Percentiles rank a stretch among this genome's conserved stretches.
phyloP scores from a whole-genome alignment of 805 yeast genomes.

The Jamesozyma hellenica region DNA sequence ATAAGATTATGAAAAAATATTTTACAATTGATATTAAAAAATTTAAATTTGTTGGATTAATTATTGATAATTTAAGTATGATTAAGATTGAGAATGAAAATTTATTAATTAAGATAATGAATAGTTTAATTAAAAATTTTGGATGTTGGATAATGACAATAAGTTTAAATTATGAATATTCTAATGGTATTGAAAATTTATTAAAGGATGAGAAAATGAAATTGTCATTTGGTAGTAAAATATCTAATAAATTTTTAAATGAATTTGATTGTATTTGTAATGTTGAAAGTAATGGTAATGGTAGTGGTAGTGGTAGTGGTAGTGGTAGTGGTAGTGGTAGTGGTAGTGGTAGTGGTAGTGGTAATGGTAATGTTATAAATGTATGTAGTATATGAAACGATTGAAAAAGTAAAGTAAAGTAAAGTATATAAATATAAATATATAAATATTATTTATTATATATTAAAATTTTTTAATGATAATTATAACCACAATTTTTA shows the following conservation, averaged over 20 bases:
- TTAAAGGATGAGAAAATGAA: not conserved
- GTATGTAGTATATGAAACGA: too few species aligned
- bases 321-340: too few species aligned
- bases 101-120: constrained; percentile 1
- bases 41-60: constrained; percentile 20
- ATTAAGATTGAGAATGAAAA: too few species aligned
- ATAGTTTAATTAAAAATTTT: constrained; percentile 11
- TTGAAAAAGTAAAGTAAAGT: too few species aligned
- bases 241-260: too few species aligned
- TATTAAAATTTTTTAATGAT: constrained; percentile 16
- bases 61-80: constrained; percentile 27
- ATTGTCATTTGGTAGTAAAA: too few species aligned
- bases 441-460: constrained; percentile 1
- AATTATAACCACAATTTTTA: constrained; percentile 24
- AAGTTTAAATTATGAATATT: constrained; percentile 22
- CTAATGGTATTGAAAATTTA: constrained; percentile 20
- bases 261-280: too few species aligned
- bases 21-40: not conserved
- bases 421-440: too few species aligned
- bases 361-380: too few species aligned
- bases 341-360: too few species aligned
- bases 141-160: constrained; percentile 25
- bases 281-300: too few species aligned
- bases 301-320: too few species aligned
- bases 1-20: not conserved